Base-by-base conservation (phyloP, 1,139 yeast species). In the Geotrichum aggregatum region DNA sequence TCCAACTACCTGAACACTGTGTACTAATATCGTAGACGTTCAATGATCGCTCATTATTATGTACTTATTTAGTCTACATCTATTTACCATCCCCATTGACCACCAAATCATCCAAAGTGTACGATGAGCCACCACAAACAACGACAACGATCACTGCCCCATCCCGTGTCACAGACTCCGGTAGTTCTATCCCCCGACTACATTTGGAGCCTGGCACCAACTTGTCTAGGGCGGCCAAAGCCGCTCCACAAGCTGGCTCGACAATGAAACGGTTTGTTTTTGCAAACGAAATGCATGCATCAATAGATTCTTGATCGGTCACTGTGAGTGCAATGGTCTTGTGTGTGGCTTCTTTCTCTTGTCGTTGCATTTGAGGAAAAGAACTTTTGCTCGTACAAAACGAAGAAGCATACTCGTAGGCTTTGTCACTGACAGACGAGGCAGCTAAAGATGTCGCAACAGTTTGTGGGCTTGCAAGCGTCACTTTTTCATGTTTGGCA, bases 241-340 rank as follows among this genome's bases (percentile, higher is more conserved):
- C 76, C 1, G 87, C 89, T 10, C 88, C 89, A 69, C 91, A 84
- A 0, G 91, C 88, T 0, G 89, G 88, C 62, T 84, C 91, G 0
- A 82, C 80, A 7, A 82, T 70, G 49, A 76, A 69, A 36, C 74
- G 74, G 54, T 73, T 77, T 40, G 74, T 77, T 11, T 76, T 71
- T 5, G 81, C 76, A 58, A 76, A 81, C 39, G 66, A 69, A 14
- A 79, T 63, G 49, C 82, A 71, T 0, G 84, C 83, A 18, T 66
- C 63, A 1, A 79, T 69, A 0, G 87, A 49, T 33, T 50, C 53
- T 3, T 16, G 43, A 33, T 50, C 53, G 1, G 41, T 35, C 7
- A 50, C 53, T 2, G 42, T 28, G 7, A 45, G 18, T 13, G 50
- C 38, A 13, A 14, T 14, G 4, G 53, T 39, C 2, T 18, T 19